These are phyloP conservation scores for Pseudohyphozyma bogoriensis DNA, from an alignment of 768 basidiomycete genomes.

Conservation along the genomic window DNA sequence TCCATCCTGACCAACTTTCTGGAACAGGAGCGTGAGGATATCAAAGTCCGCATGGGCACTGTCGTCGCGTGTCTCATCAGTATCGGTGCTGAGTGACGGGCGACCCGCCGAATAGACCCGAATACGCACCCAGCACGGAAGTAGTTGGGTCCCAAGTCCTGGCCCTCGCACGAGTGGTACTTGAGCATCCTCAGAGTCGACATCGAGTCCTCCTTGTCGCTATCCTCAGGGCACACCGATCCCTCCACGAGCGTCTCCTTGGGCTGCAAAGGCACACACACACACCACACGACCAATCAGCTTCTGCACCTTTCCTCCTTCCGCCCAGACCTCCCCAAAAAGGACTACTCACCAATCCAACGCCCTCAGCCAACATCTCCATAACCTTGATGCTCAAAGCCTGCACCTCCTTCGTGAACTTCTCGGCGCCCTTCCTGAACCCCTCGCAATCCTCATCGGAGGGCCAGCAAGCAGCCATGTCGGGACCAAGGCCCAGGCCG, in stretches of 20 bases:
- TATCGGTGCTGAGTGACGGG: no score
- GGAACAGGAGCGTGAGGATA: conserved; percentile 35
- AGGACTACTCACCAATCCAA: conserved; percentile 20
- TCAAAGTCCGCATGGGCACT: conserved; percentile 35
- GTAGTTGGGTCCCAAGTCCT: conserved; percentile 29
- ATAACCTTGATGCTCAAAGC: conserved; percentile 29
- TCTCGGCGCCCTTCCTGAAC: conserved; percentile 17
- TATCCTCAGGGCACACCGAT: conserved; percentile 18
- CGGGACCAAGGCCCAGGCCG: conserved; percentile 23
- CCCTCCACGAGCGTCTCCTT: conserved; percentile 31
- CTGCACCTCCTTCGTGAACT: conserved; percentile 30
- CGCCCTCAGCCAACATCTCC: conserved; percentile 33
- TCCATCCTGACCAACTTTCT: conserved; percentile 33
- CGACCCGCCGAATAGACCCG: not conserved
- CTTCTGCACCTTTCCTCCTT: not conserved
- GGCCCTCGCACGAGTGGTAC: conserved; percentile 32
- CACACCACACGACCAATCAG: not conserved
- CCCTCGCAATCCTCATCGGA: conserved; percentile 23
- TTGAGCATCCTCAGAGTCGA: conserved; percentile 31
- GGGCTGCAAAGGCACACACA: conserved; percentile 1
- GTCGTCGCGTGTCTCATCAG: not conserved
- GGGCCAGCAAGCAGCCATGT: conserved; percentile 26
- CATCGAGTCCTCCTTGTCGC: conserved; percentile 30
- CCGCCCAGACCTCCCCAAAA: not conserved
- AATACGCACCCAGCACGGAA: conserved; percentile 28